Percentiles rank a stretch among this genome's conserved stretches.
These are phyloP conservation scores for Geum urbanum DNA, from an alignment of 306 rosid species.

Conservation along the genomic window DNA sequence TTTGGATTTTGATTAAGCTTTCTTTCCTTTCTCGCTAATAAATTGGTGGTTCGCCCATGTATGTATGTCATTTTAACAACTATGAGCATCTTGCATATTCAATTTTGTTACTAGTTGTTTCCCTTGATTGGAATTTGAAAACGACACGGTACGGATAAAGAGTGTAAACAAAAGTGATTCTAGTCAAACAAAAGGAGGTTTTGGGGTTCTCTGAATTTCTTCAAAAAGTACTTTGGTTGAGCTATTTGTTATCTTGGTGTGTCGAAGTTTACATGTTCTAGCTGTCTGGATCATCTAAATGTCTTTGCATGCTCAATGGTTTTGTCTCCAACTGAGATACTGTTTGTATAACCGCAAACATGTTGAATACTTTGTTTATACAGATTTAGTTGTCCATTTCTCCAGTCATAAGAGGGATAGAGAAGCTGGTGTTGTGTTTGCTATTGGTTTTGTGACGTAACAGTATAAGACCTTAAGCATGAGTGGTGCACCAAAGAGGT, in stretches of 20 bases:
- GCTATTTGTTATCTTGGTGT: background rate
- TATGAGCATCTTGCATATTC: too few relatives aligned
- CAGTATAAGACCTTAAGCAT: conserved; percentile 27
- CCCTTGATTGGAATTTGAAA: too few relatives aligned
- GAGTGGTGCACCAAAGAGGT: conserved; percentile 75
- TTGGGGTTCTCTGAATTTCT: too few relatives aligned
- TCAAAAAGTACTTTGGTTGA: too few relatives aligned
- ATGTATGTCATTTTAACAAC: too few relatives aligned
- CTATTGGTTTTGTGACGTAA: conserved; percentile 24
- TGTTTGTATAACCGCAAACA: conserved; percentile 5
- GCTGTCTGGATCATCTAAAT: background rate
- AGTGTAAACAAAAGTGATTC: too few relatives aligned
- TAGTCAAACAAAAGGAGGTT: too few relatives aligned
- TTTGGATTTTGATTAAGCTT: too few relatives aligned
- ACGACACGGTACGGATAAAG: too few relatives aligned
- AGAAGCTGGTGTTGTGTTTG: conserved; percentile 20
- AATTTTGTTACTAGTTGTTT: too few relatives aligned
- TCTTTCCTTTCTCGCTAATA: too few relatives aligned
- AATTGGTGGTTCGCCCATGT: too few relatives aligned
- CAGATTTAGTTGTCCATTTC: conserved; percentile 24
- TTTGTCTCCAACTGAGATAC: background rate
- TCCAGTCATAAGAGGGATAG: background rate
- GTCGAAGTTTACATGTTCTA: background rate
- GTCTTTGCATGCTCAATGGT: background rate
- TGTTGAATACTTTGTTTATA: conserved; percentile 14